These are phyloP conservation scores for Botrytis pseudocinerea DNA, from an alignment of 2,329 filamentous ascomycete genomes.

Conservation along the genomic window DNA sequence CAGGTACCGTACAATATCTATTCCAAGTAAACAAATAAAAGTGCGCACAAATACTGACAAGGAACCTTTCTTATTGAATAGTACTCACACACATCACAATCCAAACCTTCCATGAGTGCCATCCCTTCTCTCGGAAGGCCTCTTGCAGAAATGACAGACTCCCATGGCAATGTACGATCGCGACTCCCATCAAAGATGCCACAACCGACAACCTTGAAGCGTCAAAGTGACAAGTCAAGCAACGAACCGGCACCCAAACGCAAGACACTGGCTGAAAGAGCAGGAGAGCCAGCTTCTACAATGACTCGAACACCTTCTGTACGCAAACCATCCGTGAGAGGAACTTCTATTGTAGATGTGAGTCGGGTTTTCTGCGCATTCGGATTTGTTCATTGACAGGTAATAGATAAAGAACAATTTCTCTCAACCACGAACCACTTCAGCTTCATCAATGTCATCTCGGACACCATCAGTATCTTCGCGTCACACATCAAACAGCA, in stretches of 20 bases:
- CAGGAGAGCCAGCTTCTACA: slow-evolving; percentile 50
- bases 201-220: slow-evolving; percentile 51
- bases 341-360: slow-evolving; percentile 35
- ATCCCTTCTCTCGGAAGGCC: slow-evolving; percentile 40
- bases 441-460: slow-evolving; percentile 44
- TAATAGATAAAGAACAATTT: slow-evolving; percentile 14
- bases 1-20: slow-evolving; percentile 28
- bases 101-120: slow-evolving; percentile 33
- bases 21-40: slow-evolving; percentile 15
- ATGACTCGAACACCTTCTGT: slow-evolving; percentile 46
- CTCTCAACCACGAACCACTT: slow-evolving; percentile 26
- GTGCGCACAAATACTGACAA: slow-evolving; percentile 14
- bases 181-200: slow-evolving; percentile 48
- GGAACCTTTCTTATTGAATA: slow-evolving; percentile 23
- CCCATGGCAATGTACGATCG: slow-evolving; percentile 58
- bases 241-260: slow-evolving; percentile 59
- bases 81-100: slow-evolving; percentile 37
- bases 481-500: slow-evolving; percentile 48
- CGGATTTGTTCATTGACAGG: background rate
- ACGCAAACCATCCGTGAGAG: slow-evolving; percentile 43
- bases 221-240: slow-evolving; percentile 41
- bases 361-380: slow-evolving; percentile 21
- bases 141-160: slow-evolving; percentile 58
- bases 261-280: slow-evolving; percentile 57
- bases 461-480: slow-evolving; percentile 47